Evolutionary conservation across 2,329 filamentous ascomycete genomes (phyloP).

Genomic region (Cladosporium sp.): DNA sequence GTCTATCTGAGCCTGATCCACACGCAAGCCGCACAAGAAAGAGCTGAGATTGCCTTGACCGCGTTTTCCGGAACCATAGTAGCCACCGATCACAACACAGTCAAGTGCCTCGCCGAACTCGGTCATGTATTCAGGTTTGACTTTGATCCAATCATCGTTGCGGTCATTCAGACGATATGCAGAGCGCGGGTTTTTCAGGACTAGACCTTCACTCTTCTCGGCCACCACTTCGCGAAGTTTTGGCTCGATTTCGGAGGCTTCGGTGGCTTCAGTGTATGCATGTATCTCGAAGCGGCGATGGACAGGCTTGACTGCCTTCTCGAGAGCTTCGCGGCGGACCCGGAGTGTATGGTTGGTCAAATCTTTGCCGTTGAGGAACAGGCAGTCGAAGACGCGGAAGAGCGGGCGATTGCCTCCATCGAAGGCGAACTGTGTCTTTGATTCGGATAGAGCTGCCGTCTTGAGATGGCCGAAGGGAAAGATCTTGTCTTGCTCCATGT

Average conservation of each 20-base stretch:
- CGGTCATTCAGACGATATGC: constrained; percentile 82
- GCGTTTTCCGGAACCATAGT: constrained; percentile 81
- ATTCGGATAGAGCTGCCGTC: constrained; percentile 76
- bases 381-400: constrained; percentile 83
- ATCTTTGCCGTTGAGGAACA: constrained; percentile 77
- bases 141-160: constrained; percentile 96
- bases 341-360: constrained; percentile 78
- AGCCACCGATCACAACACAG: constrained; percentile 83
- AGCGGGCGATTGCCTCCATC: constrained; percentile 65
- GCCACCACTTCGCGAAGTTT: constrained; percentile 77
- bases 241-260: constrained; percentile 70
- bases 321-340: constrained; percentile 72
- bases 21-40: constrained; percentile 86
- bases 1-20: constrained; percentile 61
- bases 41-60: constrained; percentile 73
- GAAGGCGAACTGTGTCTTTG: constrained; percentile 32
- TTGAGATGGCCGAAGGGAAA: constrained; percentile 91
- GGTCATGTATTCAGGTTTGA: constrained; percentile 97
- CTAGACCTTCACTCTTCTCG: constrained; percentile 81
- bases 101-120: constrained; percentile 94
- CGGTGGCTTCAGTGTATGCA: constrained; percentile 61
- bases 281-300: constrained; percentile 81
- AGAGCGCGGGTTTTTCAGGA: constrained; percentile 88
- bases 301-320: constrained; percentile 64
- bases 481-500: constrained; percentile 76